Conservation (phyloP, 768 basidiomycete species). For the Hericium rajendrae region DNA sequence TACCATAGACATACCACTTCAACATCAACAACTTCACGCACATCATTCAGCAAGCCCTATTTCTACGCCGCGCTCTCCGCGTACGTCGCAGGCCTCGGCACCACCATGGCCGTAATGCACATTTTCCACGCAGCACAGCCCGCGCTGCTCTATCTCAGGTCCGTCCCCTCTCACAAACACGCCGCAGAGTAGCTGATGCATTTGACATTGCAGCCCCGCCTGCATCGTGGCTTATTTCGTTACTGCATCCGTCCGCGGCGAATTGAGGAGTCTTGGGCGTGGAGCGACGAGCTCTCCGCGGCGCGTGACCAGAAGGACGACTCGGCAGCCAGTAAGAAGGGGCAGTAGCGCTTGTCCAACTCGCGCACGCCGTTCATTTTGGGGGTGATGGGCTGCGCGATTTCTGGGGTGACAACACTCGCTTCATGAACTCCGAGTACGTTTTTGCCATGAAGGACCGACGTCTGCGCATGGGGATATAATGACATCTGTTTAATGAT, state of each 20-base stretch:
- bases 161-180: conserved; percentile 14
- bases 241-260: conserved; percentile 53
- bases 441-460: too few species aligned
- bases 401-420: too few species aligned
- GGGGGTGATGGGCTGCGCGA: too few species aligned
- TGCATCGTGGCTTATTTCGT: conserved; percentile 63
- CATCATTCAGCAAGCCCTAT: conserved; percentile 56
- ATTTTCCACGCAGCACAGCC: conserved; percentile 70
- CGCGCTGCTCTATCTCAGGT: conserved; percentile 88
- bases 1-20: conserved; percentile 31
- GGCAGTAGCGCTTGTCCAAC: too few species aligned
- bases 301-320: conserved; percentile 11
- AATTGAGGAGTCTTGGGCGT: conserved; percentile 64
- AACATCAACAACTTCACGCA: conserved; percentile 5
- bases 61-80: conserved; percentile 60
- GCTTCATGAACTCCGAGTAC: too few species aligned
- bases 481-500: too few species aligned
- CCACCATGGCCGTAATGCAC: conserved; percentile 85
- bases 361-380: too few species aligned
- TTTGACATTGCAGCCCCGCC: conserved; percentile 42
- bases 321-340: neutral
- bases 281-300: conserved; percentile 44
- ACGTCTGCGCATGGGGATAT: too few species aligned
- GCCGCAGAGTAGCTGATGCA: neutral
- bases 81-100: conserved; percentile 63